A percentile compares a stretch with the other conserved stretches of the same genome.
Conservation (phyloP, 441 rosid species). For the Corymbia calophylla region DNA sequence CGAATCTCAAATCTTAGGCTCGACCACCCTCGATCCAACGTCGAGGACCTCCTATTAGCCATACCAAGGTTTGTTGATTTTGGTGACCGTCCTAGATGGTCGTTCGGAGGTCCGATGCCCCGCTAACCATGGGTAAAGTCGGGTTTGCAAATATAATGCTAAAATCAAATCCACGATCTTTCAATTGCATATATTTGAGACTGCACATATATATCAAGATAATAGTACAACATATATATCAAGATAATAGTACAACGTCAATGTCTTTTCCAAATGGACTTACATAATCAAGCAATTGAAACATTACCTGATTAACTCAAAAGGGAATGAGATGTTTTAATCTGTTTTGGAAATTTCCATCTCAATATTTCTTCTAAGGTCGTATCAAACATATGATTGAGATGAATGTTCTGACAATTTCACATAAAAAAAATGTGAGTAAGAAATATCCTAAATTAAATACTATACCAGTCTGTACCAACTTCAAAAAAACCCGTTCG, state of each 20-base stretch:
- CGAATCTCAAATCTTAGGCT: neutral
- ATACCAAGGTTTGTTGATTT: fast-evolving
- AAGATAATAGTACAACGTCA: too few relatives aligned
- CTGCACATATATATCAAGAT: neutral
- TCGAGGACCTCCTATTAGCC: neutral
- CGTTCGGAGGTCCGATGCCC: neutral
- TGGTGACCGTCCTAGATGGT: neutral
- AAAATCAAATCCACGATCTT: neutral
- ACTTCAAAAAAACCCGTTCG: neutral
- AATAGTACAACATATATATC: too few relatives aligned
- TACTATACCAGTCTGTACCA: neutral
- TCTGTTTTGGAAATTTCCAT: neutral
- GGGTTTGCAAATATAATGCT: neutral
- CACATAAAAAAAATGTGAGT: neutral
- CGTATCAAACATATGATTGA: neutral
- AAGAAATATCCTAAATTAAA: neutral
- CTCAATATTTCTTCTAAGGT: neutral
- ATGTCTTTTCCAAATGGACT: neutral
- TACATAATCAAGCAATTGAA: neutral
- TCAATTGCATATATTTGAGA: neutral
- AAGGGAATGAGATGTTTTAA: neutral
- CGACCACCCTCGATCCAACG: neutral
- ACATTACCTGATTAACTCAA: neutral
- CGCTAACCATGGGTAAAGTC: neutral
- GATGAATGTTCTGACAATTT: neutral